Evolutionary conservation across 106 monocot species (phyloP), one percentile per base, ranked within the genome.

Genomic region (Apostasia shenzhenica): DNA sequence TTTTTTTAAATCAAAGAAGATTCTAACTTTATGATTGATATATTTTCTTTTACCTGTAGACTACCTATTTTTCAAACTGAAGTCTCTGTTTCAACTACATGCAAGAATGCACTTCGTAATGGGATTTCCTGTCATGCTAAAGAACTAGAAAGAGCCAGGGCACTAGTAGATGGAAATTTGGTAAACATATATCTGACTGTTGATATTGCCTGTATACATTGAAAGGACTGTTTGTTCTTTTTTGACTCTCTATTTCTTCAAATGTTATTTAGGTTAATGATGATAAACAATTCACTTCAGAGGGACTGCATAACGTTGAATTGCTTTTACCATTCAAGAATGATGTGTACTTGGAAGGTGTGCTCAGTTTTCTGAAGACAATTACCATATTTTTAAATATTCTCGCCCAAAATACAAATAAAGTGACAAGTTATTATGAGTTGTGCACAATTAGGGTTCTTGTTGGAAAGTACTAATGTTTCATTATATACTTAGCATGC

Each of bases 321-420:
- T 74, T 92, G 47, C 91, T 91, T 76, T 64, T 84, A 50, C 89
- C 95, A 52, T 95, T 91, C 69, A 84, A 82, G 76, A 80, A 76
- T 54, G 71, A 74, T 57, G 49, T 58, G 43, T 63, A 66, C 54
- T 50, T 46, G 72, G 81, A 88, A 78, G 84, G 91, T 95, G 55
- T 62, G 79, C 62, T 59, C 50, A 8, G 53, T 48, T 71, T 70
- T 26, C 48, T 48, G 43, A 65, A 48, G 47, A 26, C 26, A 47
- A 2, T 65, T 5, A 50, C 8, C 50, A 4, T 50, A 50, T 8
- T 50, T 26, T 50, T 50, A 50, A 50, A 4, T 50, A 8, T 48
- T 47, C 65, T 48, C 45, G 5, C 8, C 26, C 26, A 26, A 26
- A 26, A 26, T 26, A 26, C 26, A 26, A 26, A 26, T 26, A 26